Evolutionary conservation across 139 green algal genomes (phyloP), one percentile per base, ranked within the genome.

Genomic region (Mesostigma viride): DNA sequence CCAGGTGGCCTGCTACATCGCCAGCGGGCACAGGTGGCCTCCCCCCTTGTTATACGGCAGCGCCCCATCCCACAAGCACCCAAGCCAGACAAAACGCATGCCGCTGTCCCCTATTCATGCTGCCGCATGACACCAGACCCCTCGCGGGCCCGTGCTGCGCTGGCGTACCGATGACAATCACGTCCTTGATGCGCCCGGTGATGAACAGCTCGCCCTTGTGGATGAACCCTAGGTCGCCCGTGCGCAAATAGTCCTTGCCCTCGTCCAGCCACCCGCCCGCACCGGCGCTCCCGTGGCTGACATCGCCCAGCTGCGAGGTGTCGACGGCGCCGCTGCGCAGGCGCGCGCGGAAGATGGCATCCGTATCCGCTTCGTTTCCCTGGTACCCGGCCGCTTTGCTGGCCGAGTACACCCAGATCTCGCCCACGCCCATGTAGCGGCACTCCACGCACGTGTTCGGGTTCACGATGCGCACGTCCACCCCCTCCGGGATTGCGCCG

Each of bases 161-260:
- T 75, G 69, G 20, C 60, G 69, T 60, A 0, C 36, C 8, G 36
- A 75, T 35, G 36, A 75, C 69, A 20, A 75, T 75, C 58, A 75
- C 40, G 60, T 75, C 69, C 60, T 75, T 75, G 31, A 69, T 64
- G 20, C 69, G 60, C 11, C 69, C 69, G 3, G 44, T 58, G 3
- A 75, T 44, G 32, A 70, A 75, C 20, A 75, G 35, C 60, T 75
- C 24, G 20, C 26, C 26, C 4, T 69, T 60, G 1, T 65, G 17
- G 24, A 69, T 17, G 27, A 70, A 64, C 17, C 56, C 69, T 3
- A 75, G 40, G 28, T 75, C 69, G 3, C 69, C 69, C 3, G 69
- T 75, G 30, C 60, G 60, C 53, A 75, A 60, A 3, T 64, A 75
- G 0, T 32, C 60, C 0, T 40, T 17, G 48, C 44, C 20, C 5